Base-by-base conservation (phyloP, 2,329 filamentous ascomycete genomes). In the Pseudogymnoascus sp. region DNA sequence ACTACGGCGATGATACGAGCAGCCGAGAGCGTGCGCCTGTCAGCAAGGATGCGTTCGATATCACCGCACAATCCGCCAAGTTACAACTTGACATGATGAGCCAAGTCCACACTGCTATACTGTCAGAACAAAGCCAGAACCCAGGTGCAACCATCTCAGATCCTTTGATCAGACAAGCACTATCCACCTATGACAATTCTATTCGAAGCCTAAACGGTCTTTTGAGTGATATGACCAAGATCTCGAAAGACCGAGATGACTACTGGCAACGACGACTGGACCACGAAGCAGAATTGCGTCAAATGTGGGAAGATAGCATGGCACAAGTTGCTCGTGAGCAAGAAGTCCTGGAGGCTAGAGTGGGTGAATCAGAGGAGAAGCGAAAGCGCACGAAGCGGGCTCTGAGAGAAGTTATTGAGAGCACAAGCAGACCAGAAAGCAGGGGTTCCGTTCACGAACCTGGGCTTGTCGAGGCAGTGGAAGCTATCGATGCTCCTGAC, bases 241-340 rank as follows among this genome's bases (percentile, higher is more conserved):
- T 99, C 71, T 93, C 93, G 7, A 88, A 90, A 70, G 95, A 99
- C 73, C 89, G 96, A 61, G 95, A 99, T 75, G 87, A 91, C 0
- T 96, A 96, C 74, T 99, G 95, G 95, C 93, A 97, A 75, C 96
- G 96, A 73, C 87, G 93, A 12, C 80, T 99, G 42, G 93, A 96
- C 69, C 88, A 92, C 62, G 95, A 99, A 77, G 87, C 88, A 47
- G 91, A 96, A 73, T 88, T 97, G 77, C 86, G 95, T 39, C 88
- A 90, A 65, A 90, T 99, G 86, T 99, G 95, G 95, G 95, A 99
- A 76, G 95, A 99, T 71, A 97, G 93, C 76, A 97, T 99, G 95
- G 92, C 95, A 8, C 87, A 93, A 70, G 89, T 99, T n/a, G 95
- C 93, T 16, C 87, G 86, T 63, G 95, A 99, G 74, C 95, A 99